Percentiles rank a stretch among this genome's conserved stretches.
Conservation (phyloP, 2,329 filamentous ascomycete genomes). For the Biscogniauxia marginata region DNA sequence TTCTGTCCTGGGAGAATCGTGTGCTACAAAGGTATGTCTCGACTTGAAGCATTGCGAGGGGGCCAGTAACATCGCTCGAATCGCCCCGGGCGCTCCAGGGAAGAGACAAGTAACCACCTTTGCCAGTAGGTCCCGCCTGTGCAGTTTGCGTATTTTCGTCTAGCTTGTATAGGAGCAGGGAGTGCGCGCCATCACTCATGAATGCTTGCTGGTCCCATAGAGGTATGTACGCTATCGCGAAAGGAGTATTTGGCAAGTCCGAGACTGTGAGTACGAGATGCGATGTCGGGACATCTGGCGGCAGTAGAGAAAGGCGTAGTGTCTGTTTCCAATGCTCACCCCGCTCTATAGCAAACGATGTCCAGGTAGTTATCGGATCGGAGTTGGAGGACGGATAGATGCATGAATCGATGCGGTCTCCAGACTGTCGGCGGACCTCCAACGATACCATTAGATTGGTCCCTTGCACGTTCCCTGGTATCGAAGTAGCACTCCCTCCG, state of each 20-base stretch:
- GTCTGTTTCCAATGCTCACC: constrained; percentile 88
- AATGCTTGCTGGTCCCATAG: constrained; percentile 93
- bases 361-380: constrained; percentile 78
- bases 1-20: constrained; percentile 87
- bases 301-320: constrained; percentile 74
- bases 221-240: constrained; percentile 89
- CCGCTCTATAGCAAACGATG: constrained; percentile 75
- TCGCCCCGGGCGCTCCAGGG: constrained; percentile 73
- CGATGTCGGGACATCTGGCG: constrained; percentile 75
- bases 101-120: constrained; percentile 81
- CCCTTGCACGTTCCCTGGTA: constrained; percentile 60
- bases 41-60: constrained; percentile 74
- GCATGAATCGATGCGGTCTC: constrained; percentile 82
- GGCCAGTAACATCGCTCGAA: constrained; percentile 73
- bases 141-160: constrained; percentile 82
- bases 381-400: constrained; percentile 85
- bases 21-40: constrained; percentile 93
- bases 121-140: constrained; percentile 61
- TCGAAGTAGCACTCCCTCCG: constrained; percentile 71
- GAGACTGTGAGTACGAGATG: constrained; percentile 90
- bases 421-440: constrained; percentile 77
- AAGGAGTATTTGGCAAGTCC: constrained; percentile 82
- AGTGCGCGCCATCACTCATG: constrained; percentile 79
- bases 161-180: constrained; percentile 80
- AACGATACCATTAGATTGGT: constrained; percentile 83